These are phyloP conservation scores for Blastobotrys capitulatus DNA, from an alignment of 1,139 yeast genomes.

Conservation along the genomic window DNA sequence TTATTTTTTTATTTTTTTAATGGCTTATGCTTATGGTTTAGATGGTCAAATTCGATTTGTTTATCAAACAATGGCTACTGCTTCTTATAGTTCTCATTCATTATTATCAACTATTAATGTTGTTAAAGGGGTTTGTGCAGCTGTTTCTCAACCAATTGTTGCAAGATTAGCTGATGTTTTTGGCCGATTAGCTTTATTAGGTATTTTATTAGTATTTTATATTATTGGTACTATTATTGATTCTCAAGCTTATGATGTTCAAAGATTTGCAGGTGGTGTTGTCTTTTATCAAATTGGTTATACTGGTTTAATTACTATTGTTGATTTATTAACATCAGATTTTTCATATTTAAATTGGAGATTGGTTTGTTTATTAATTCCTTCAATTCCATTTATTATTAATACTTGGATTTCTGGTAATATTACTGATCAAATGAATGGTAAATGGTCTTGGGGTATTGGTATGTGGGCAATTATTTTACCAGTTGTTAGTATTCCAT, in stretches of 20 bases:
- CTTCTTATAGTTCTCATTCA: slow-evolving; percentile 52
- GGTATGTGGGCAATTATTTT: slow-evolving; percentile 77
- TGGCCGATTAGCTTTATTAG: slow-evolving; percentile 56
- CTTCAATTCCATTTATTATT: slow-evolving; percentile 63
- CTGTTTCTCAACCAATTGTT: slow-evolving; percentile 63
- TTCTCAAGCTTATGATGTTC: slow-evolving; percentile 59
- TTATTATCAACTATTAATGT: slow-evolving; percentile 60
- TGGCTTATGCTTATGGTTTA: slow-evolving; percentile 60
- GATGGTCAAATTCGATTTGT: slow-evolving; percentile 50
- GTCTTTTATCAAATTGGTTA: slow-evolving; percentile 65
- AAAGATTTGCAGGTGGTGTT: slow-evolving; percentile 70
- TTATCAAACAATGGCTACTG: slow-evolving; percentile 50
- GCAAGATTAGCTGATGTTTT: slow-evolving; percentile 67
- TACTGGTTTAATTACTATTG: slow-evolving; percentile 53
- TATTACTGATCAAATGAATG: slow-evolving; percentile 37
- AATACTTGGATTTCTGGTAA: slow-evolving; percentile 73
- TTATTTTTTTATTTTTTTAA: slow-evolving; percentile 48
- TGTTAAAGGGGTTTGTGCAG: slow-evolving; percentile 57
- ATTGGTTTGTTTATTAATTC: slow-evolving; percentile 53
- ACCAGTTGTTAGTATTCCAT: slow-evolving; percentile 58
- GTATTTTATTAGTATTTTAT: slow-evolving; percentile 53
- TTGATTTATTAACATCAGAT: slow-evolving; percentile 57
- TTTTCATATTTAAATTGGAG: slow-evolving; percentile 66
- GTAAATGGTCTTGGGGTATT: slow-evolving; percentile 62
- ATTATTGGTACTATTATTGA: slow-evolving; percentile 66